These are phyloP conservation scores for Aristolochia californica DNA, from an alignment of 164 flowering plant genomes.

Conservation along the genomic window DNA sequence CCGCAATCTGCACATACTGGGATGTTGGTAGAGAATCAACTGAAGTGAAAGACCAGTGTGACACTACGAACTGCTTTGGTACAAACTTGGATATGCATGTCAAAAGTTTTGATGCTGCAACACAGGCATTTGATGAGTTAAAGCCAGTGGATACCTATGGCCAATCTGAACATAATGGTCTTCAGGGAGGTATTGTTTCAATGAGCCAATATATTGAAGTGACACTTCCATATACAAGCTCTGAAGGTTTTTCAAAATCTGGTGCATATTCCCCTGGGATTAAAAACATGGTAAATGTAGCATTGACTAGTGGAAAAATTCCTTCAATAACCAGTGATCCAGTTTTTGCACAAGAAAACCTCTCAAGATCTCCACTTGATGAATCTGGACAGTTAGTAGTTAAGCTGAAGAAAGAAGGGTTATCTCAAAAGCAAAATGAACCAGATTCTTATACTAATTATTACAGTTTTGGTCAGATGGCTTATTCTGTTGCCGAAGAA, in stretches of 20 bases:
- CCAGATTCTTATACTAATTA: conserved; percentile 39
- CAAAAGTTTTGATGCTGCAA: conserved; percentile 4
- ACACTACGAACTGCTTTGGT: conserved; percentile 6
- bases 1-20: conserved; percentile 55
- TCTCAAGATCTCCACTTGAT: conserved; percentile 7
- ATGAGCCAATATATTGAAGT: conserved; percentile 10
- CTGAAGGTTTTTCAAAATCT: conserved; percentile 43
- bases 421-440: conserved; percentile 15
- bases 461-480: conserved; percentile 58
- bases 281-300: conserved; percentile 14
- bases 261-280: conserved; percentile 11
- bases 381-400: conserved; percentile 4
- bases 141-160: conserved; percentile 13
- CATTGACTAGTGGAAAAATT: conserved; percentile 3
- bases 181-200: conserved; percentile 13
- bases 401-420: conserved; percentile 12
- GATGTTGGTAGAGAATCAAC: conserved; percentile 19
- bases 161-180: conserved; percentile 10
- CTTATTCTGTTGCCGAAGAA: conserved; percentile 52
- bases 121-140: conserved; percentile 14
- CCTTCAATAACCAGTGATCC: conserved; percentile 1
- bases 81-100: conserved; percentile 4
- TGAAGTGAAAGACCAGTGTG: conserved; percentile 16
- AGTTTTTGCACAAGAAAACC: not conserved
- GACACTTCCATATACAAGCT: conserved; percentile 9